Conservation (phyloP, 345 rosid genomes). For the Carallia pectinifolia region DNA sequence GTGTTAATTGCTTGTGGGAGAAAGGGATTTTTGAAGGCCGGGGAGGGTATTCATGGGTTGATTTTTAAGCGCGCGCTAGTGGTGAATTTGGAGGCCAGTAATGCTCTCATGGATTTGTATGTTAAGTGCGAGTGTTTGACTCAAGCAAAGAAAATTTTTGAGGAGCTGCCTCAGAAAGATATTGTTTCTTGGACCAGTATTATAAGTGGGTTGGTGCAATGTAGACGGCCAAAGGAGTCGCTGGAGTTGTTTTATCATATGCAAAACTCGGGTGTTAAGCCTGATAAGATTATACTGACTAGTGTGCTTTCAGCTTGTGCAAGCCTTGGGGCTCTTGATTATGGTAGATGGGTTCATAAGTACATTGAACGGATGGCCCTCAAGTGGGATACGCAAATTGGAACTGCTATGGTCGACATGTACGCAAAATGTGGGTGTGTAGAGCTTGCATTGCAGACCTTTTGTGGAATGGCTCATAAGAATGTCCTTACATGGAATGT, state of each 20-base stretch:
- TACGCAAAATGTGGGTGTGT: conserved; percentile 49
- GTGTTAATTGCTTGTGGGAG: conserved; percentile 43
- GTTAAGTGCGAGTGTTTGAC: conserved; percentile 40
- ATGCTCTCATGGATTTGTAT: conserved; percentile 53
- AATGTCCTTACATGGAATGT: conserved; percentile 48
- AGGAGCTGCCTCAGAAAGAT: conserved; percentile 37
- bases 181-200: conserved; percentile 48
- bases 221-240: conserved; percentile 33
- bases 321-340: conserved; percentile 45
- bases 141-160: conserved; percentile 39
- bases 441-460: conserved; percentile 35
- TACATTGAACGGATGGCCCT: conserved; percentile 30
- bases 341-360: conserved; percentile 50
- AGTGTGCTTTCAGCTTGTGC: conserved; percentile 52
- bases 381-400: conserved; percentile 39
- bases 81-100: conserved; percentile 30
- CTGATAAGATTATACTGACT: conserved; percentile 45
- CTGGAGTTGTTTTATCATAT: conserved; percentile 38
- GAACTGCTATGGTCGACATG: conserved; percentile 44
- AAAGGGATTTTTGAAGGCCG: conserved; percentile 32
- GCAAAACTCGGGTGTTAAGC: conserved; percentile 35
- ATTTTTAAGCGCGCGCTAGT: conserved; percentile 20
- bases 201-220: conserved; percentile 45
- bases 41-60: conserved; percentile 41
- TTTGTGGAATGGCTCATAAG: conserved; percentile 32